Percentiles rank a stretch among this genome's conserved stretches.
Conservation (phyloP, 352 stramenopile species). For the Globisporangium spiculum region DNA sequence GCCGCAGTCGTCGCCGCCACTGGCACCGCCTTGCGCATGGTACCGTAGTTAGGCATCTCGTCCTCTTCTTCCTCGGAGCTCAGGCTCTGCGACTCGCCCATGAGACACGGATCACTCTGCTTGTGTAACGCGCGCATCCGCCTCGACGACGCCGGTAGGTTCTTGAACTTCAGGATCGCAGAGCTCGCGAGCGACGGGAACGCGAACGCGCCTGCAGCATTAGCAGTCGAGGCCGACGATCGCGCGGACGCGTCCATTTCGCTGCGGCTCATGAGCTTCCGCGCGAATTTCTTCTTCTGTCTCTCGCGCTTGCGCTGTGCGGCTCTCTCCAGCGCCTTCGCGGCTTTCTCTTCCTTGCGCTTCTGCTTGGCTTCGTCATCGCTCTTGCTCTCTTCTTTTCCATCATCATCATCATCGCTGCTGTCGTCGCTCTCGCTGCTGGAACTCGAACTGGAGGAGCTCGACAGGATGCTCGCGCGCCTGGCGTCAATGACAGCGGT, state of each 20-base stretch:
- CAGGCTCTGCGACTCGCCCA: conserved; percentile 22
- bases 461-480: not conserved
- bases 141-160: not conserved
- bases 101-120: conserved; percentile 19
- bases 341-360: not conserved
- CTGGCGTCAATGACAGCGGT: not conserved
- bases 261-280: conserved; percentile 19
- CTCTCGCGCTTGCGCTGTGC: conserved; percentile 15
- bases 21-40: conserved; percentile 6
- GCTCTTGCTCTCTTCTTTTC: not conserved
- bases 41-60: conserved; percentile 16
- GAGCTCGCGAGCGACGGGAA: conserved; percentile 22
- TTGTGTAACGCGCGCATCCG: conserved; percentile 15
- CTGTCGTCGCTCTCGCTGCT: conserved; percentile 6
- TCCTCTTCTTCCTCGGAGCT: conserved; percentile 20
- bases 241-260: conserved; percentile 6
- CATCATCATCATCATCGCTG: not conserved
- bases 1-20: not conserved
- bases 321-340: not conserved
- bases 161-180: conserved; percentile 22
- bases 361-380: conserved; percentile 1
- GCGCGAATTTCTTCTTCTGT: conserved; percentile 16
- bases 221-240: not conserved
- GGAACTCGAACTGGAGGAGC: conserved; percentile 10
- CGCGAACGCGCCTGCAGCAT: not conserved